Percentiles rank a stretch among this genome's conserved stretches.
Conservation (phyloP, 106 monocot species). For the Vanilla planifolia region DNA sequence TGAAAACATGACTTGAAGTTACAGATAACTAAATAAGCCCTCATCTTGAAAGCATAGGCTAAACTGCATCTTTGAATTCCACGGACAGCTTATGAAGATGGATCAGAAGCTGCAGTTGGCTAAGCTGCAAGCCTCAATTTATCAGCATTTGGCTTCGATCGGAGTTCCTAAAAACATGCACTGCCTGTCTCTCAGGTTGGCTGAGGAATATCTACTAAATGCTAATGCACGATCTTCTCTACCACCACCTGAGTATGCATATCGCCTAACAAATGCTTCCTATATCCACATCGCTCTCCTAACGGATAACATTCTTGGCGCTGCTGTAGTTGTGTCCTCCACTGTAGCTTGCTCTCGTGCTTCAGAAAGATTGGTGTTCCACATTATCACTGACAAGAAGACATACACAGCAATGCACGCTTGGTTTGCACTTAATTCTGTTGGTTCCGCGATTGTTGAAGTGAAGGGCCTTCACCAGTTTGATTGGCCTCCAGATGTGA, state of each 20-base stretch:
- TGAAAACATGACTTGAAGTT: too few relatives aligned
- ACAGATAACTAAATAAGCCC: too few relatives aligned
- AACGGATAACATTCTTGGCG: slow-evolving; percentile 64
- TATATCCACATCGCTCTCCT: slow-evolving; percentile 44
- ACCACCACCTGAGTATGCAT: slow-evolving; percentile 43
- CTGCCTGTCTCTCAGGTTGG: slow-evolving; percentile 40
- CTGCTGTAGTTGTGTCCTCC: slow-evolving; percentile 47
- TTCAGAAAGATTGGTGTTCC: slow-evolving; percentile 47
- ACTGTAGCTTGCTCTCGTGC: slow-evolving; percentile 25
- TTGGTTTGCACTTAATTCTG: slow-evolving; percentile 62
- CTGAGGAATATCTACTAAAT: slow-evolving; percentile 51
- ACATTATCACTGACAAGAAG: slow-evolving; percentile 66
- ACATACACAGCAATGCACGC: slow-evolving; percentile 58
- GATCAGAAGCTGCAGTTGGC: slow-evolving; percentile 43
- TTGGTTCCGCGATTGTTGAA: slow-evolving; percentile 40
- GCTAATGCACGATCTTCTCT: slow-evolving; percentile 36
- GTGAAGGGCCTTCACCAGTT: slow-evolving; percentile 71
- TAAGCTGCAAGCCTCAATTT: slow-evolving; percentile 25
- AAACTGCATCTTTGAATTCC: too few relatives aligned
- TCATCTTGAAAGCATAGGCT: too few relatives aligned
- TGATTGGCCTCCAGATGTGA: slow-evolving; percentile 25
- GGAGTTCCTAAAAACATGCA: slow-evolving; percentile 53
- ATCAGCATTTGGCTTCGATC: slow-evolving; percentile 40
- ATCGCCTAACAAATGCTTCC: slow-evolving; percentile 27
- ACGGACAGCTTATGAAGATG: slow-evolving; percentile 68